A percentile compares a stretch with the other conserved stretches of the same genome.
These are phyloP conservation scores for Picea mariana DNA, from an alignment of 83 land plant genomes.

Conservation along the genomic window DNA sequence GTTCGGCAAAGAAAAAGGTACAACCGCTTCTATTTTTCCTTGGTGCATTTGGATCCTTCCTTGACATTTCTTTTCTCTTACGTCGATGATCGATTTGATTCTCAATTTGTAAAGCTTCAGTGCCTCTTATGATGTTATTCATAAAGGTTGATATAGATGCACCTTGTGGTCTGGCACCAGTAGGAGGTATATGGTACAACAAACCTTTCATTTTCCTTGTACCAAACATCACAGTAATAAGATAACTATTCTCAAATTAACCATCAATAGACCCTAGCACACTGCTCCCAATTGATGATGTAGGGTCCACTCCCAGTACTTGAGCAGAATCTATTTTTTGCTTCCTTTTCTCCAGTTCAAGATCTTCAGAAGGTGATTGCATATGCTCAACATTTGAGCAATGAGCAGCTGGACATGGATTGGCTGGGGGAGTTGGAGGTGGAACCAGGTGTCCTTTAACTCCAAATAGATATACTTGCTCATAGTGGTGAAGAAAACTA, in stretches of 20 bases:
- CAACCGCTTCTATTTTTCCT: constrained; percentile 36
- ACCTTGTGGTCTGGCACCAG: too few species aligned
- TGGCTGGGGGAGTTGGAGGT: constrained; percentile 16
- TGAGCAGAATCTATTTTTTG: too few species aligned
- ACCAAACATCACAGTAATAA: too few species aligned
- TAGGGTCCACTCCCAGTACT: too few species aligned
- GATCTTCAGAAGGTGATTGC: neutral
- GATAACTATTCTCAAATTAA: too few species aligned
- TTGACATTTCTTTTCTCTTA: constrained; percentile 7
- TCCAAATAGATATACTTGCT: too few species aligned
- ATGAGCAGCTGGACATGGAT: neutral
- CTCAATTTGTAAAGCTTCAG: constrained; percentile 2
- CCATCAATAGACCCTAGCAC: too few species aligned
- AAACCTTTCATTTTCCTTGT: too few species aligned
- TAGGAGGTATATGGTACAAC: too few species aligned
- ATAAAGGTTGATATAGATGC: too few species aligned
- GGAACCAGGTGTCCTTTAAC: neutral
- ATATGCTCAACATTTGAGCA: neutral
- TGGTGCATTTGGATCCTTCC: constrained; percentile 37
- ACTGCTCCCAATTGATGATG: too few species aligned
- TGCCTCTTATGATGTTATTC: neutral
- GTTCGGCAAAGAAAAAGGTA: constrained; percentile 47
- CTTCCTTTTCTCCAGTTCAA: neutral
- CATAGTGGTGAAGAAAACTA: too few species aligned
- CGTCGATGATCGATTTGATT: constrained; percentile 1